A percentile compares a stretch with the other conserved stretches of the same genome.
These are phyloP conservation scores for Penicillium manginii DNA, from an alignment of 495 filamentous ascomycete species.

Conservation along the genomic window DNA sequence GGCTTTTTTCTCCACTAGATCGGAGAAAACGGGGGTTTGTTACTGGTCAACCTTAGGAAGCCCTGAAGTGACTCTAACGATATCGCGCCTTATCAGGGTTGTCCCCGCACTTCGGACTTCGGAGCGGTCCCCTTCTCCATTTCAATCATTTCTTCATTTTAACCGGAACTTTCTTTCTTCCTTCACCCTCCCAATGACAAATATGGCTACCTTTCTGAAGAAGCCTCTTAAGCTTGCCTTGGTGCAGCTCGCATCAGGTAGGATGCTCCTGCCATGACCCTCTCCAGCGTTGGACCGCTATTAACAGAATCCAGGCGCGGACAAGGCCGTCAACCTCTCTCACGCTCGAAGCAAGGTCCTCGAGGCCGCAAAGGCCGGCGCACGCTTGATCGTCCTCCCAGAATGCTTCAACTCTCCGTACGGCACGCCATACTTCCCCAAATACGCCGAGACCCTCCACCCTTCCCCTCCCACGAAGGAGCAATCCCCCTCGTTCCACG, in stretches of 20 bases:
- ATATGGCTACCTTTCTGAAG: conserved; percentile 63
- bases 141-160: not conserved
- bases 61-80: too few species aligned
- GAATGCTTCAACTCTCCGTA: conserved; percentile 99
- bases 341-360: conserved; percentile 82
- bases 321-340: conserved; percentile 83
- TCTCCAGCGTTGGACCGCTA: not conserved
- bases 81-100: conserved; percentile 3
- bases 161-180: conserved; percentile 1
- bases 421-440: conserved; percentile 85
- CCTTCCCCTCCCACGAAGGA: conserved; percentile 73
- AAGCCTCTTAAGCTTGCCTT: conserved; percentile 80
- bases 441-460: conserved; percentile 86
- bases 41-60: not conserved
- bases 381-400: conserved; percentile 62
- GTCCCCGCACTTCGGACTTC: conserved; percentile 11
- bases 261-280: not conserved
- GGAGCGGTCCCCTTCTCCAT: conserved; percentile 4
- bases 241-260: conserved; percentile 77
- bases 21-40: not conserved
- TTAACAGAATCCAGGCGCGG: conserved; percentile 55
- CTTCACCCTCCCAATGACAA: not conserved
- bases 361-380: conserved; percentile 75
- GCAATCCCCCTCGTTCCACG: conserved; percentile 81
- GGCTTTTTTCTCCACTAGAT: conserved; percentile 2